Evolutionary conservation across 192 early-diverging fungal species (phyloP).

Genomic region (Coemansia sp.): DNA sequence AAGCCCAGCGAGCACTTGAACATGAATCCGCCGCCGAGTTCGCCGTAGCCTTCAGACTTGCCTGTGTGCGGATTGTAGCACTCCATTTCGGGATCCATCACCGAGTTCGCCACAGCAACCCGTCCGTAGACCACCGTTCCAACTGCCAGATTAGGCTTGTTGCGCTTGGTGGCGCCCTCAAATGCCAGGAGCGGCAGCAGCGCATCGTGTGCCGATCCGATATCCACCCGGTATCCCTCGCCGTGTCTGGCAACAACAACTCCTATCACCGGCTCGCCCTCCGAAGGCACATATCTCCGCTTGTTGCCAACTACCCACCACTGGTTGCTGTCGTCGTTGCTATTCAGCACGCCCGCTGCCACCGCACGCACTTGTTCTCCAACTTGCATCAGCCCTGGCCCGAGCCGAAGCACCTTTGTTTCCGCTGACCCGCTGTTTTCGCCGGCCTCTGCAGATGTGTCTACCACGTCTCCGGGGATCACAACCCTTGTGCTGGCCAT

Average conservation of each 20-base stretch:
- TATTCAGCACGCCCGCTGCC: slow-evolving; percentile 74
- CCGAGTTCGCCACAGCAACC: slow-evolving; percentile 83
- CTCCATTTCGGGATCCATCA: slow-evolving; percentile 97
- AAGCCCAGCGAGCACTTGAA: slow-evolving; percentile 79
- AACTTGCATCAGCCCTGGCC: slow-evolving; percentile 79
- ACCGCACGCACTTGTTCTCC: slow-evolving; percentile 64
- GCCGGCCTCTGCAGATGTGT: slow-evolving; percentile 18
- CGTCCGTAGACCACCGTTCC: slow-evolving; percentile 83
- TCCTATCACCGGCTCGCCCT: slow-evolving; percentile 88
- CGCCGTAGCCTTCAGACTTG: slow-evolving; percentile 89
- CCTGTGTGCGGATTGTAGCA: slow-evolving; percentile 81
- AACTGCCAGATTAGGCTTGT: slow-evolving; percentile 80
- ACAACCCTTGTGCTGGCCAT: slow-evolving; percentile 40
- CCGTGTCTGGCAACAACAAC: slow-evolving; percentile 65
- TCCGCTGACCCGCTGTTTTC: slow-evolving; percentile 14
- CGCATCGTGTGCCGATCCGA: slow-evolving; percentile 89
- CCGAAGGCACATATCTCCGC: slow-evolving; percentile 85
- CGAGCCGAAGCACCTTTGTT: slow-evolving; percentile 61
- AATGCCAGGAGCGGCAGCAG: slow-evolving; percentile 80
- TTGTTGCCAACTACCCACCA: slow-evolving; percentile 86
- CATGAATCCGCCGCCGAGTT: slow-evolving; percentile 78
- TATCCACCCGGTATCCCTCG: slow-evolving; percentile 89
- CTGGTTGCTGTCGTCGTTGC: slow-evolving; percentile 56
- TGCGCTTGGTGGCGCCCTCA: slow-evolving; percentile 91
- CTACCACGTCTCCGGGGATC: slow-evolving; percentile 43